phyloP scores from a whole-genome alignment of 768 basidiomycete species.

The Podaxis carcinomalis region DNA sequence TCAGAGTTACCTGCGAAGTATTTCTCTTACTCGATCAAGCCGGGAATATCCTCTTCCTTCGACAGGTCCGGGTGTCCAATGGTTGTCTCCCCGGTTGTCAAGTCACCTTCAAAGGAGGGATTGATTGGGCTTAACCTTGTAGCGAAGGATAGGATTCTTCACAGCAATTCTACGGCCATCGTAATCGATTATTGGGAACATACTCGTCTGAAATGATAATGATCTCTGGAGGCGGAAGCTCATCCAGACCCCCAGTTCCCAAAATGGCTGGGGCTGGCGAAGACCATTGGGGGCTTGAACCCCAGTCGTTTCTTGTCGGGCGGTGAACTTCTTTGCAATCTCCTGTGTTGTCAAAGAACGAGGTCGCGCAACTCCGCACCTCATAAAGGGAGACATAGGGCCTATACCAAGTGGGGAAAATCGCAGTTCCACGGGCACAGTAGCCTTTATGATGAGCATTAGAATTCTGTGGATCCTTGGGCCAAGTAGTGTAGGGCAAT shows the following conservation, averaged over 20 bases:
- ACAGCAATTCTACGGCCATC: constrained; percentile 25
- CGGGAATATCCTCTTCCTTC: constrained; percentile 22
- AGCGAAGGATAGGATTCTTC: constrained; percentile 29
- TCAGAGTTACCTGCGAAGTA: too few species aligned
- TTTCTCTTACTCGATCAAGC: constrained; percentile 20
- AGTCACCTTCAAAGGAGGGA: constrained; percentile 22
- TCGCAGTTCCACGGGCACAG: constrained; percentile 45
- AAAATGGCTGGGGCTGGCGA: constrained; percentile 44
- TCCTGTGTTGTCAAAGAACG: constrained; percentile 15
- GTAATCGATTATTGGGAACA: constrained; percentile 29
- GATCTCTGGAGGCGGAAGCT: constrained; percentile 35
- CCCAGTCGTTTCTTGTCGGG: constrained; percentile 3
- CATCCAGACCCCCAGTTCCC: constrained; percentile 48
- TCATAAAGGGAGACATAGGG: constrained; percentile 48
- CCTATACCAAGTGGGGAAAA: constrained; percentile 56
- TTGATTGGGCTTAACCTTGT: constrained; percentile 30
- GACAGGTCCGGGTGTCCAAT: constrained; percentile 22
- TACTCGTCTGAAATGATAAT: constrained; percentile 30
- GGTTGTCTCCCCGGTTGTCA: constrained; percentile 23
- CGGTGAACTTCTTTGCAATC: constrained; percentile 37
- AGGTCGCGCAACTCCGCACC: constrained; percentile 23
- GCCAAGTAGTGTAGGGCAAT: constrained; percentile 38
- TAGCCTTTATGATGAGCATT: constrained; percentile 36
- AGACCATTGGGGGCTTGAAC: constrained; percentile 29
- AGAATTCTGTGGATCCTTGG: constrained; percentile 18